phyloP scores from a whole-genome alignment of 164 flowering plant species.

The Nymphaea colorata region DNA sequence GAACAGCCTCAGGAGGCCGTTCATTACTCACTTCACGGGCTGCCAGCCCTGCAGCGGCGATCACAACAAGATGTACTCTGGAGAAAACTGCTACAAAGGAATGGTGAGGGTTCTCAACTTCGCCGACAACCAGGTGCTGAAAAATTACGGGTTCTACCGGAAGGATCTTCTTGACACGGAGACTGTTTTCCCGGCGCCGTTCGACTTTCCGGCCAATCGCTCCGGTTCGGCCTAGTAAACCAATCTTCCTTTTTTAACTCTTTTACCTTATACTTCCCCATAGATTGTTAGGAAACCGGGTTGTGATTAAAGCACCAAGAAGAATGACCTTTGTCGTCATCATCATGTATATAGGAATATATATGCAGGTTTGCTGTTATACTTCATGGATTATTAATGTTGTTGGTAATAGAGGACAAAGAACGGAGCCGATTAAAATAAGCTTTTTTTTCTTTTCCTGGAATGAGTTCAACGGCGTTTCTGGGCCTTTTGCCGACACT shows the following conservation, averaged over 20 bases:
- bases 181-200: conserved; percentile 36
- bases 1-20: conserved; percentile 58
- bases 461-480: too few relatives aligned
- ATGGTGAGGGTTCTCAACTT: conserved; percentile 65
- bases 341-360: too few relatives aligned
- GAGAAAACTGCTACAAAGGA: conserved; percentile 55
- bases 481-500: too few relatives aligned
- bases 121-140: conserved; percentile 89
- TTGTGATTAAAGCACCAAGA: too few relatives aligned
- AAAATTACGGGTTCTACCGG: conserved; percentile 54
- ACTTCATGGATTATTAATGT: too few relatives aligned
- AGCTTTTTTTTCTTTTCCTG: too few relatives aligned
- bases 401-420: too few relatives aligned
- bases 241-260: neutral
- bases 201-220: conserved; percentile 22
- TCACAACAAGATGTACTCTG: conserved; percentile 58
- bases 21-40: conserved; percentile 90
- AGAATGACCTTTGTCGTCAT: too few relatives aligned
- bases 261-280: neutral
- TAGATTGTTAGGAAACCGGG: neutral
- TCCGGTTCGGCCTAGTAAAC: too few relatives aligned
- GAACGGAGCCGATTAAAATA: too few relatives aligned
- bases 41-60: conserved; percentile 93
- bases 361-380: too few relatives aligned
- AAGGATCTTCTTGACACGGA: conserved; percentile 29